A percentile compares a stretch with the other conserved stretches of the same genome.
These are phyloP conservation scores for Gloeophyllum trabeum DNA, from an alignment of 768 basidiomycete species.

Conservation along the genomic window DNA sequence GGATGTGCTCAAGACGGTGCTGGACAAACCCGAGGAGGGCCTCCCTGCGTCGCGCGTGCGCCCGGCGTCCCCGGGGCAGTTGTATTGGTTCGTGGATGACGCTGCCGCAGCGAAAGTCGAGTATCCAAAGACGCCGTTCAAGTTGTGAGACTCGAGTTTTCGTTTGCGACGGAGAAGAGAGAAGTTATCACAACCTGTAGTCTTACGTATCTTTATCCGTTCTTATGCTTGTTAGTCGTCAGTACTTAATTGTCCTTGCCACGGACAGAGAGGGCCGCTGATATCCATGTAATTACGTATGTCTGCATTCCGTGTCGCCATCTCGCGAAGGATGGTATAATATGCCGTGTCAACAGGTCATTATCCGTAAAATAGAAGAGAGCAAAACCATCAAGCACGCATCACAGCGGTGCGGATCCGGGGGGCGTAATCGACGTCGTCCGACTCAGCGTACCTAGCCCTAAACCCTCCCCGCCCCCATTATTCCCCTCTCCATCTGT, in stretches of 20 bases:
- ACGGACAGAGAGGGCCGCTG: too few species aligned
- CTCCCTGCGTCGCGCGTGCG: conserved; percentile 79
- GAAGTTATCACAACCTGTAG: too few species aligned
- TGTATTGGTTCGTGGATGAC: conserved; percentile 94
- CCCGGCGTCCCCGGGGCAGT: conserved; percentile 67
- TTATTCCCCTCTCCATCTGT: background rate
- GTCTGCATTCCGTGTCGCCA: too few species aligned
- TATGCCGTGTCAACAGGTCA: too few species aligned
- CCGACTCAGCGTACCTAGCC: background rate
- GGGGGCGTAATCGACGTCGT: background rate
- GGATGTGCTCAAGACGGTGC: conserved; percentile 56
- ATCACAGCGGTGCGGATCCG: background rate
- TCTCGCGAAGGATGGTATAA: too few species aligned
- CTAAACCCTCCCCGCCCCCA: background rate
- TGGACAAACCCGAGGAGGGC: conserved; percentile 71
- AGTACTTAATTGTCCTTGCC: too few species aligned
- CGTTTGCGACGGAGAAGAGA: too few species aligned
- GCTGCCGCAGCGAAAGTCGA: conserved; percentile 57
- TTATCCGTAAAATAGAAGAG: too few species aligned
- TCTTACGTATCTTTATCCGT: too few species aligned
- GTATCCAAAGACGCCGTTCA: conserved; percentile 47
- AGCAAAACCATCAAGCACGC: background rate
- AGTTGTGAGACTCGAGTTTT: too few species aligned
- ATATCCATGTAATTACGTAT: too few species aligned
- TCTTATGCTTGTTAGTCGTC: too few species aligned